Base-by-base conservation (phyloP, 805 yeast genomes). In the Candida ulmi region DNA sequence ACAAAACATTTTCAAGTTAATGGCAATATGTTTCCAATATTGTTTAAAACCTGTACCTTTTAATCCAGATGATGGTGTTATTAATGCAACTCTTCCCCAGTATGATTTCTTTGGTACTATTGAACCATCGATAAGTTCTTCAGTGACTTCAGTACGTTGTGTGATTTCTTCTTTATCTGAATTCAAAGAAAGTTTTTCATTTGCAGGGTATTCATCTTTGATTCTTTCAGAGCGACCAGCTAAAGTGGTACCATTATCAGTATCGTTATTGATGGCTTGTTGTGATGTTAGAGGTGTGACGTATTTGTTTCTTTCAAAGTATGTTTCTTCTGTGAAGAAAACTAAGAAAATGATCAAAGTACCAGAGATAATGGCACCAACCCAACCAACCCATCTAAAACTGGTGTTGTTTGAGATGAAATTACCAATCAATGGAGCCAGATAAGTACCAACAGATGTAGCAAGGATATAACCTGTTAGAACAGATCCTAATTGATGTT, bases 371-470 rank as follows among this genome's bases (percentile, higher is more conserved):
- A 85, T 83, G 7, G 75, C 76, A 13, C 77, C 79, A 47, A 69
- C 54, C 72, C 79, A 79, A 26, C 88, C 88, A 7, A 83, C 86
- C 95, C 95, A 86, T 51, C 83, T 68, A 64, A 84, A 86, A n/a
- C 76, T 71, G 21, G 73, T 66, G 33, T 71, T 62, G 33, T 75
- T 70, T 8, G 79, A 73, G 46, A 83, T 76, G 50, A 79, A 77
- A n/a, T 88, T 88, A 16, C 88, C 90, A 46, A 83, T 71, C 38
- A 86, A 62, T 2, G 95, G 95, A 2, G 93, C 91, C 43, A 85
- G 62, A 55, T 80, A 85, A 2, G 90, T 81, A 39, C 93, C 91
- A 12, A 80, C 73, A 26, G 88, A 78, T 4, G 88, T 79, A 19
- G 86, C 80, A 62, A 84, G 54, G 45, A 83, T 84, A 61, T 85